Base-by-base conservation (phyloP, 2,329 filamentous ascomycete species). In the Dendryphion nanum region DNA sequence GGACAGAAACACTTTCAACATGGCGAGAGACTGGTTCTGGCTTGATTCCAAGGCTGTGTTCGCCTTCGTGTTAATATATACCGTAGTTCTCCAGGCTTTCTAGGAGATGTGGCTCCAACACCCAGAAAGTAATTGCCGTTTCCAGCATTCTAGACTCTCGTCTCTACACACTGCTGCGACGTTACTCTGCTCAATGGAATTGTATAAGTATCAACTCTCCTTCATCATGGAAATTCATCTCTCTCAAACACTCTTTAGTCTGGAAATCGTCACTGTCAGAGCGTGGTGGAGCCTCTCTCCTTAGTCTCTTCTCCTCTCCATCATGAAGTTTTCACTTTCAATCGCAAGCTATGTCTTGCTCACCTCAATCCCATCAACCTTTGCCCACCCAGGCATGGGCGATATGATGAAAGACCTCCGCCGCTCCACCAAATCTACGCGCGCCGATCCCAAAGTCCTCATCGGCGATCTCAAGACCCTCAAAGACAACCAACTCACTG, bases 401-500 rank as follows among this genome's bases (percentile, higher is more conserved):
- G 50, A 51, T 8, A 45, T 46, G 4, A 44, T 59, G 40, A 29
- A 33, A 10, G 48, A 59, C 7, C 42, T 56, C 37, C 48, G 44
- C 17, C 35, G 44, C 17, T 35, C 49, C 14, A 45, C 50, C 12
- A 50, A 47, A 12, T 41, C 42, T n/a, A 39, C 47, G 24, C 53
- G 56, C 18, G 51, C 50, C 18, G 42, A 57, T 5, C 42, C 60
- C 2, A 61, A 57, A 40, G 53, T 63, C 35, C 54, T 64, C 26
- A 55, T 64, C 26, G 62, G 61, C 13, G 62, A 66, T 30, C 51
- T 66, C 5, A 56, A 55, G 29, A 62, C 57, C 1, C 46, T 62
- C 7, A 47, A 52, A 19, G 54, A 63, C 33, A 42, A 45, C 4
- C 50, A 60, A 34, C 48, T 61, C 17, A 63, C 62, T 3, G 15